Evolutionary conservation across 805 yeast species (phyloP), one percentile per base, ranked within the genome.

Genomic region (Starmera caribaea): DNA sequence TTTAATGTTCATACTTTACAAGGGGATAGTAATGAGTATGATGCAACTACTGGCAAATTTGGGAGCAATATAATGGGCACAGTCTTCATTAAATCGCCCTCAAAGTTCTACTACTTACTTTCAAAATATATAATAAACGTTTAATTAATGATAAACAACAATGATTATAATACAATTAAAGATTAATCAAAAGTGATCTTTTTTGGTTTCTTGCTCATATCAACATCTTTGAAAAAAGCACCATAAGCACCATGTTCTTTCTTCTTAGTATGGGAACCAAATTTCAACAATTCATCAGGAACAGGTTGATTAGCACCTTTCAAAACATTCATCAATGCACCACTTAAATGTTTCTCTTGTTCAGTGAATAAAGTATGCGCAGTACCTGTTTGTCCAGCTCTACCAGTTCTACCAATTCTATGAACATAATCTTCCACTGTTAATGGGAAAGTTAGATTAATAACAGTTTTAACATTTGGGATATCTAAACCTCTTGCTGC

Each of bases 241-340:
- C 99, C 99, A 54, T 92, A 92, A n/a, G 90, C 96, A 47, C 90
- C 78, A 58, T 92, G 98, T 48, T 87, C 89, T 70, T 92, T 92
- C 81, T 89, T 90, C 66, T 92, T 92, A 10, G 97, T 92, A 64
- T 92, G 97, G 7, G 96, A 88, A 37, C 99, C 99, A 53, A 90
- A 92, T 62, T 89, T 90, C 58, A 86, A 72, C 56, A 92, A 69
- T 41, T 88, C 97, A 39, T 85, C 96, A 8, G 99, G 99, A 43
- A 92, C 97, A 1, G 81, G 80, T 66, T 92, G 98, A 62, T 81
- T 76, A 16, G 97, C 98, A 48, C 94, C 96, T 49, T 95, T 75
- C 53, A 92, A 69, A 33, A 92, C 89, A 58, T 92, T 92, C 65
- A 85, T 81, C 50, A 92, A 69, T 3, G 95, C 97, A 47, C 98